Base-by-base conservation (phyloP, 108 stramenopile genomes). In the Nitzschia sp. region DNA sequence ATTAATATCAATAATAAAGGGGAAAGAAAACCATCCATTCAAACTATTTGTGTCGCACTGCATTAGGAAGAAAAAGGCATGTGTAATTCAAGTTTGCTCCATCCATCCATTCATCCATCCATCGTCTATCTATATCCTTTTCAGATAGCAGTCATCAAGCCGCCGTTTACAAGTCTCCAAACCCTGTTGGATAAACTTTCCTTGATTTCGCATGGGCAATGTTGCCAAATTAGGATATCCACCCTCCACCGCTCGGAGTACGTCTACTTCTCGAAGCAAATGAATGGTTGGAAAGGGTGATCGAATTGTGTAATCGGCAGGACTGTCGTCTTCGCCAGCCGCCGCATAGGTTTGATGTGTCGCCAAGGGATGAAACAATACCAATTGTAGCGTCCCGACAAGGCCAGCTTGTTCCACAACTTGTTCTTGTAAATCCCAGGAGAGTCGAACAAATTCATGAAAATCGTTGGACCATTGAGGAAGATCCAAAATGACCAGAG, bases 281-380 rank as follows among this genome's bases (percentile, higher is more conserved):
- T 79, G 78, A 42, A 79, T 29, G 19, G 73, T 79, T 18, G 78
- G 78, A 59, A 58, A 72, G 24, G 78, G 78, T 9, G 78, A 69
- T 69, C 78, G 72, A 38, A 79, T 79, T 1, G 78, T 74, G 45
- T 74, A 79, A 45, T 79, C 78, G 35, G 53, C 71, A 0, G 63
- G 45, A 55, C 54, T 25, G 13, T 32, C 61, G n/a, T 53, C 60
- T 18, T 49, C 61, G 6, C 46, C 60, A 23, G 31, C 63, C 46
- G 17, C 25, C 1, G 58, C 42, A 67, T 79, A 79, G 11, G 78
- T 79, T 61, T 79, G 64, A 70, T 74, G 78, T 1, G 56, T 67
- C 21, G 78, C 78, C 30, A 34, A 25, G 0, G 78, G 78, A 67
- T 79, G 78, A 54, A 79, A 79, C n/a, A 79, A 67, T 1, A 79